Evolutionary conservation across 179 eudicot species (phyloP).

Genomic region (Sideroxylon spinosum): DNA sequence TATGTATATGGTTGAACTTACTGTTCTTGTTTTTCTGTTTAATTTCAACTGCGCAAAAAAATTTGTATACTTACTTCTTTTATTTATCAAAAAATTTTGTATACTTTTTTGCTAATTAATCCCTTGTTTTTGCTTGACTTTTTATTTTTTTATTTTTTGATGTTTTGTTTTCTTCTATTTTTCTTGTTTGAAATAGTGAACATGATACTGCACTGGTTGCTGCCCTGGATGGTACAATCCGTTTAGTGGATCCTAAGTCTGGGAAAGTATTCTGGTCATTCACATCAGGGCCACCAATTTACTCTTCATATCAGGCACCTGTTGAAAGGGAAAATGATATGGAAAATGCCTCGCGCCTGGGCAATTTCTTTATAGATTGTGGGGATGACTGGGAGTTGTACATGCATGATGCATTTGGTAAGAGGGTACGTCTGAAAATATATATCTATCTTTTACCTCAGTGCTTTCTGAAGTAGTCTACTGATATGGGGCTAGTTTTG

Average conservation of each 20-base stretch:
- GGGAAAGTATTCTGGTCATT: slow-evolving; percentile 70
- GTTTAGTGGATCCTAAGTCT: slow-evolving; percentile 52
- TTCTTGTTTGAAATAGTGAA: slow-evolving; percentile 16
- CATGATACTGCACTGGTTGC: slow-evolving; percentile 40
- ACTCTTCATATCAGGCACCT: slow-evolving; percentile 63
- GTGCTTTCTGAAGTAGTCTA: not conserved
- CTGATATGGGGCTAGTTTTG: not conserved
- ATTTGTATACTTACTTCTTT: too few relatives aligned
- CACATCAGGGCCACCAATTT: slow-evolving; percentile 63
- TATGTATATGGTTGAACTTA: too few relatives aligned
- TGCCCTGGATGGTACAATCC: slow-evolving; percentile 73
- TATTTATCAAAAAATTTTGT: not conserved
- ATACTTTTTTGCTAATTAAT: not conserved
- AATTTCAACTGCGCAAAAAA: too few relatives aligned
- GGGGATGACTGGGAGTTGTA: slow-evolving; percentile 80
- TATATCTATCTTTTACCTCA: not conserved
- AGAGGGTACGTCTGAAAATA: slow-evolving; percentile 42
- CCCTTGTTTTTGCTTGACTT: not conserved
- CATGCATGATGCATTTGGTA: slow-evolving; percentile 45
- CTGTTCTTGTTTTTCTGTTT: too few relatives aligned
- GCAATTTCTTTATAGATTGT: slow-evolving; percentile 61
- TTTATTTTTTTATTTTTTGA: not conserved
- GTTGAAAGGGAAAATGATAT: slow-evolving; percentile 33
- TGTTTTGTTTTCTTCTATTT: too few relatives aligned
- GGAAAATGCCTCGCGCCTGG: slow-evolving; percentile 33